These are phyloP conservation scores for Colletotrichum tanaceti DNA, from an alignment of 2,329 filamentous ascomycete species.

Conservation along the genomic window DNA sequence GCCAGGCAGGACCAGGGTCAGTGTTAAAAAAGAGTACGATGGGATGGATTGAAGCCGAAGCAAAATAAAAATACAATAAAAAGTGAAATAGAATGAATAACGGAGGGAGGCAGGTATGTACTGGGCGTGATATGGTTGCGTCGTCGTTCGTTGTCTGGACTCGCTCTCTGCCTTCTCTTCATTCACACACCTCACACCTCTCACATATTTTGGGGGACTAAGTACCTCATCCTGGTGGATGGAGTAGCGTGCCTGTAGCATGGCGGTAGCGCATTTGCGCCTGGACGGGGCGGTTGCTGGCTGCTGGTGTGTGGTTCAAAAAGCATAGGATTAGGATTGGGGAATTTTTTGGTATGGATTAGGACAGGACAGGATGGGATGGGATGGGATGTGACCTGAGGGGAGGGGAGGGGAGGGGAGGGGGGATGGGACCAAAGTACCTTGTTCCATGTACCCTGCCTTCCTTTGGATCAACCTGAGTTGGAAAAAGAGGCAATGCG, in stretches of 20 bases:
- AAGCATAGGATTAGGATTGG: slow-evolving; percentile 14
- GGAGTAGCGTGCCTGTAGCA: slow-evolving; percentile 4
- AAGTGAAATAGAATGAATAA: too few relatives aligned
- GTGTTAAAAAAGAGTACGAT: slow-evolving; percentile 17
- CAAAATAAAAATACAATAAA: slow-evolving; percentile 18
- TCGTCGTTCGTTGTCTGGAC: slow-evolving; percentile 41
- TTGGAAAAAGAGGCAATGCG: slow-evolving; percentile 4
- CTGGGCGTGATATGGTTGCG: slow-evolving; percentile 40
- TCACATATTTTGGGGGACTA: slow-evolving; percentile 2
- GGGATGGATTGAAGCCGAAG: slow-evolving; percentile 31
- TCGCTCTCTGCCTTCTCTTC: slow-evolving; percentile 20
- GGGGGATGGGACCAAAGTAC: slow-evolving; percentile 20
- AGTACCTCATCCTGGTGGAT: slow-evolving; percentile 6
- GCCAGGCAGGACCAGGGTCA: slow-evolving; percentile 4
- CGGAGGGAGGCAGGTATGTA: slow-evolving; percentile 22
- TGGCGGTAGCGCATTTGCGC: slow-evolving; percentile 10
- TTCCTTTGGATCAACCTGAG: background rate
- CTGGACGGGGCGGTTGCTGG: slow-evolving; percentile 3
- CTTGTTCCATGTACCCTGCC: slow-evolving; percentile 21
- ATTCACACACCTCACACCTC: slow-evolving; percentile 13
- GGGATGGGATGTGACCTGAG: slow-evolving; percentile 5
- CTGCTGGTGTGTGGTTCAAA: slow-evolving; percentile 13
- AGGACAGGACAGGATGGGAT: slow-evolving; percentile 3
- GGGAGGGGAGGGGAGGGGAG: slow-evolving; percentile 7
- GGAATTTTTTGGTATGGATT: slow-evolving; percentile 11